phyloP scores from a whole-genome alignment of 2,329 filamentous ascomycete species.

The Botrytis fabae region DNA sequence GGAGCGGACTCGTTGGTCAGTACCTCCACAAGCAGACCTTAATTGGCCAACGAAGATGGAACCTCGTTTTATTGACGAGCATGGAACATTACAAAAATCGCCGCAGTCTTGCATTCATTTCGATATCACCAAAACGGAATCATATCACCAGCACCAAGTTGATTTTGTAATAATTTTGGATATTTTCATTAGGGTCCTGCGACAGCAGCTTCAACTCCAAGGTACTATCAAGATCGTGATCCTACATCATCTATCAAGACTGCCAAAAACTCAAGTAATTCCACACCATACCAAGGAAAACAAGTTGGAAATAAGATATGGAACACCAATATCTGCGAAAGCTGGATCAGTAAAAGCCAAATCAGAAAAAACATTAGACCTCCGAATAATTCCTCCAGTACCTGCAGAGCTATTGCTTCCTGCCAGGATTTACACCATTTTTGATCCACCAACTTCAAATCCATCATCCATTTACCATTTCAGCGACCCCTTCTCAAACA shows the following conservation, averaged over 20 bases:
- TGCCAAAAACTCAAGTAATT: not conserved
- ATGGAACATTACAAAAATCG: not conserved
- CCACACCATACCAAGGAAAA: not conserved
- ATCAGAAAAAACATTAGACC: not conserved
- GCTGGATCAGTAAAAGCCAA: not conserved
- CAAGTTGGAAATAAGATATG: not conserved
- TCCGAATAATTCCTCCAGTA: not conserved
- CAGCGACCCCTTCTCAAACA: not conserved
- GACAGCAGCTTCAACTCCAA: not conserved
- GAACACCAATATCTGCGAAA: not conserved
- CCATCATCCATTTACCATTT: not conserved
- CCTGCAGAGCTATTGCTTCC: not conserved
- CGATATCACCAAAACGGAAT: not conserved
- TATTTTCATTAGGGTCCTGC: not conserved
- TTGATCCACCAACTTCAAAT: not conserved
- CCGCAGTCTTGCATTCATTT: not conserved
- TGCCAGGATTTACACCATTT: conserved; percentile 3
- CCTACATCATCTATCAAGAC: not conserved
- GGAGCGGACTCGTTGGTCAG: not conserved
- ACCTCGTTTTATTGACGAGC: not conserved
- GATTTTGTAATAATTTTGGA: not conserved
- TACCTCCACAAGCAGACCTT: not conserved
- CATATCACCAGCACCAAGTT: not conserved
- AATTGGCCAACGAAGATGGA: not conserved
- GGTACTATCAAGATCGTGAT: not conserved